These are phyloP conservation scores for Sarocladium kiliense DNA, from an alignment of 2,329 filamentous ascomycete species.

Conservation along the genomic window DNA sequence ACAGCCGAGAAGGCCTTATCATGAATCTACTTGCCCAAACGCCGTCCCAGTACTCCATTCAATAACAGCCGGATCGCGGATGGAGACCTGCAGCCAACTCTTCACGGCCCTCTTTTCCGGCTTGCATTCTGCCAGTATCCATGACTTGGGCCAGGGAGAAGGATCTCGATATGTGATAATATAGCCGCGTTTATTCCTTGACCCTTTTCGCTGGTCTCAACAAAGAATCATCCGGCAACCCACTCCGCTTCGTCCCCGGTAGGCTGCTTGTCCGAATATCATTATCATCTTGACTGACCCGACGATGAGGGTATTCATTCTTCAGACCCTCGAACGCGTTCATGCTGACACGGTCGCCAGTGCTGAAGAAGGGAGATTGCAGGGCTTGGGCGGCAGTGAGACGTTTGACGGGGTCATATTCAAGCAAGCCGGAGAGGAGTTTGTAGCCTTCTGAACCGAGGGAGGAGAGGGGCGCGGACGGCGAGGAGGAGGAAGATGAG, in stretches of 20 bases:
- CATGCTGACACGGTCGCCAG: conserved; percentile 64
- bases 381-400: conserved; percentile 84
- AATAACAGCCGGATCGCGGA: too few species aligned
- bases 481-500: conserved; percentile 27
- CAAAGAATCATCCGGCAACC: conserved; percentile 74
- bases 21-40: too few species aligned
- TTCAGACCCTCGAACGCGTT: conserved; percentile 92
- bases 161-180: too few species aligned
- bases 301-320: conserved; percentile 81
- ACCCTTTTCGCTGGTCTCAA: conserved; percentile 56
- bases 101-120: too few species aligned
- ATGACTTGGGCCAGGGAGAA: too few species aligned
- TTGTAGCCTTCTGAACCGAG: conserved; percentile 75
- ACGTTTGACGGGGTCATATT: conserved; percentile 88
- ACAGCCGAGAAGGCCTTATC: too few species aligned
- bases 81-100: too few species aligned
- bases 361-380: conserved; percentile 84
- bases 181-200: conserved; percentile 56
- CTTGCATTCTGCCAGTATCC: too few species aligned
- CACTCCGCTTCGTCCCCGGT: conserved; percentile 86
- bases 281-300: conserved; percentile 92
- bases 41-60: too few species aligned
- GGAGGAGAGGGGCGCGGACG: conserved; percentile 41
- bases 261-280: conserved; percentile 88
- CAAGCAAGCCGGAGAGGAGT: conserved; percentile 74